Conservation (phyloP, 2,329 filamentous ascomycete genomes). For the Aspergillus sp. region DNA sequence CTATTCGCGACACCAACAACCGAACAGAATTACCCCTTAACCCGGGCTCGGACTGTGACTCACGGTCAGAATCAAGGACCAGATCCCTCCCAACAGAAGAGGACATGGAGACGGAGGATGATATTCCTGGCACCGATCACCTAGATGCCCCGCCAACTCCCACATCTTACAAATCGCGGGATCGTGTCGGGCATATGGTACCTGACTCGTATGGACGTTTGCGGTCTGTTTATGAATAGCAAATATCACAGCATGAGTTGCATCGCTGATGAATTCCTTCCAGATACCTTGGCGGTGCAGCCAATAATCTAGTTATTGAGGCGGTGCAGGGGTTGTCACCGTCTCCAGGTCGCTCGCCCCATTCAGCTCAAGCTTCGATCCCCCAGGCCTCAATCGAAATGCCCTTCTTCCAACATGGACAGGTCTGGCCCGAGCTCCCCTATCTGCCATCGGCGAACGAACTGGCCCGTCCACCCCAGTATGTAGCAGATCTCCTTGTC, state of each 20-base stretch:
- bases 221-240: background rate
- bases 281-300: background rate
- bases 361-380: too few relatives aligned
- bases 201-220: background rate
- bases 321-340: too few relatives aligned
- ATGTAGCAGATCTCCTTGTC: slow-evolving; percentile 3
- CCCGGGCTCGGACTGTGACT: too few relatives aligned
- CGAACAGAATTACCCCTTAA: background rate
- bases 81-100: too few relatives aligned
- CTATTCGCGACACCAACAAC: background rate
- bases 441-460: slow-evolving; percentile 5
- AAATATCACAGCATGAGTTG: too few relatives aligned
- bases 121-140: too few relatives aligned
- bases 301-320: too few relatives aligned
- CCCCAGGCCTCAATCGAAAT: background rate
- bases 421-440: slow-evolving; percentile 5
- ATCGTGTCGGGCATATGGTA: background rate
- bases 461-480: background rate
- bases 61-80: too few relatives aligned
- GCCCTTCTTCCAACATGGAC: slow-evolving; percentile 6
- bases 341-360: too few relatives aligned
- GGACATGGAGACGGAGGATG: too few relatives aligned
- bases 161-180: background rate
- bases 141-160: background rate
- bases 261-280: too few relatives aligned